A percentile compares a stretch with the other conserved stretches of the same genome.
These are phyloP conservation scores for Clarireedia paspali DNA, from an alignment of 2,329 filamentous ascomycete species.

Conservation along the genomic window DNA sequence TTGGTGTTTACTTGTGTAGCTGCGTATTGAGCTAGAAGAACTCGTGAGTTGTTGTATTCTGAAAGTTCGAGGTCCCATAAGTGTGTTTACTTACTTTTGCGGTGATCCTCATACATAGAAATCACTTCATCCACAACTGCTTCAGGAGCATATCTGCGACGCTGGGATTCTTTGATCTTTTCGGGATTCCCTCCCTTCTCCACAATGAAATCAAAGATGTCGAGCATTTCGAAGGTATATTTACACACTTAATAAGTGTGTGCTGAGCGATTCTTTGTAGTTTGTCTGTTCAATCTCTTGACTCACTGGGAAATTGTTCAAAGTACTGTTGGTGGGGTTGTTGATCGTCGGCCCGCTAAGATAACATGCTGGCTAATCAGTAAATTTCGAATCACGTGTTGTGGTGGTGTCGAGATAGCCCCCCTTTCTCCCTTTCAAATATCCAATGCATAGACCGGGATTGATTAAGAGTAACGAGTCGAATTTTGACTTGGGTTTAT, in stretches of 20 bases:
- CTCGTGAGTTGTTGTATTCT: background rate
- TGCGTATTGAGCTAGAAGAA: conserved; percentile 56
- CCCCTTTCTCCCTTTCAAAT: background rate
- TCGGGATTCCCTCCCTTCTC: conserved; percentile 89
- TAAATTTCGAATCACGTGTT: background rate
- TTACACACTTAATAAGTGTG: background rate
- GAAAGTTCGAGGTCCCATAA: no score
- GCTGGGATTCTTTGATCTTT: conserved; percentile 86
- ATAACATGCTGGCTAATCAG: conserved; percentile 9
- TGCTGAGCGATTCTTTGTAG: background rate
- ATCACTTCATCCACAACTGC: conserved; percentile 89
- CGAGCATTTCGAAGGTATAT: conserved; percentile 49
- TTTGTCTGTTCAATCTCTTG: conserved; percentile 4
- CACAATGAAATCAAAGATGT: conserved; percentile 70
- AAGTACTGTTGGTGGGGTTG: conserved; percentile 7
- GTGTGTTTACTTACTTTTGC: conserved; percentile 48
- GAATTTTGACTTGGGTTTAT: no score
- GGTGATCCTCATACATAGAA: conserved; percentile 75
- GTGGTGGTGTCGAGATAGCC: background rate
- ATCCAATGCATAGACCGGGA: no score
- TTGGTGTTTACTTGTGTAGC: conserved; percentile 73
- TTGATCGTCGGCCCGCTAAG: conserved; percentile 7
- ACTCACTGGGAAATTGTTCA: conserved; percentile 10
- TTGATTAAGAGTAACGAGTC: no score
- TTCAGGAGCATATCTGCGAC: conserved; percentile 70